Evolutionary conservation across 2,329 filamentous ascomycete species (phyloP), one percentile per base, ranked within the genome.

Genomic region (Alternaria triticina): DNA sequence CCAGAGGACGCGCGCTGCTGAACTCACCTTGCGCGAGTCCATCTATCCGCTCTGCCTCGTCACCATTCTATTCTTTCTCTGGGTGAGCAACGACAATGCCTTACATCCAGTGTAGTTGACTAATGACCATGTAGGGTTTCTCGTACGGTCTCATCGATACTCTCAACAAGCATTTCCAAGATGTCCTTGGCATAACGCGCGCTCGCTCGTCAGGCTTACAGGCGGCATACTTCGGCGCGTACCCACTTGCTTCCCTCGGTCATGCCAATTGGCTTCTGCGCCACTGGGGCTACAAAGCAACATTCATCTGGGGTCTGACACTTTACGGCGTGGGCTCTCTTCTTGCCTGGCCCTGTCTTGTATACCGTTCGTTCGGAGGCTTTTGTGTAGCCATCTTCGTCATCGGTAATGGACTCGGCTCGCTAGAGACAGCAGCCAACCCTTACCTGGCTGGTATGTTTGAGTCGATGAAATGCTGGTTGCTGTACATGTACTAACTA

Each of bases 11-110:
- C 83, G 80, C 22, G 86, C 86, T 20, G 83, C 86, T n/a, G 85
- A 91, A 76, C 82, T 93, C 65, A 91, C 89, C 0, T 76, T 92
- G 28, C 83, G 88, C 56, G 84, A 91, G 72, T 92, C 90, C 12
- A 83, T 93, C 57, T 86, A 86, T 69, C 91, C 90, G 4, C 84
- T 92, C 49, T 82, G 83, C 58, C 83, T 93, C 5, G 90, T 92
- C 55, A 90, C 88, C 0, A 81, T 89, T 51, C 79, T 90, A 1
- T 90, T 90, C 80, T 89, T 90, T 75, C 83, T 90, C 22, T 89
- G 87, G 87, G 86, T 83, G 75, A 44, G 46, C 30, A 7, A 23
- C 40, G n/a, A 9, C 17, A 10, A 10, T 20, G 23, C 47, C 27
- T 8, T 23, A 8, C 7, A 13, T 27, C 22, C 9, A 20, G 11